Conservation (phyloP, 805 yeast genomes). For the Barnettozyma sucrosica region DNA sequence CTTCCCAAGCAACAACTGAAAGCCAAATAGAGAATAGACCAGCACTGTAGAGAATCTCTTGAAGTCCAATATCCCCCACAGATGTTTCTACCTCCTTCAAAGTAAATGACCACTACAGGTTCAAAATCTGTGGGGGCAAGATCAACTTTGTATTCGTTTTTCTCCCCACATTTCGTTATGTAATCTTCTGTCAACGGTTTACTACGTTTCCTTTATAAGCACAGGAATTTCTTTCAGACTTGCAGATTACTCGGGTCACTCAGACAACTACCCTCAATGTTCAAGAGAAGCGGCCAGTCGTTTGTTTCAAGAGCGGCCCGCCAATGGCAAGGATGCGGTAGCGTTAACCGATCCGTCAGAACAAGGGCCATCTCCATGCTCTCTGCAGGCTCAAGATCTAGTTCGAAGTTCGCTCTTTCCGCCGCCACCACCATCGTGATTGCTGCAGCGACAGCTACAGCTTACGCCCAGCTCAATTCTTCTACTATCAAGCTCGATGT, state of each 20-base stretch:
- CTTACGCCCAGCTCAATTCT: not conserved
- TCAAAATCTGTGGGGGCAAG: not conserved
- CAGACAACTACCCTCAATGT: not conserved
- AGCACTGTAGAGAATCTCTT: no score
- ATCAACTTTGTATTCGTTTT: not conserved
- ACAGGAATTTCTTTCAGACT: no score
- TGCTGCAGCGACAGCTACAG: not conserved
- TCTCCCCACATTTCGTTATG: not conserved
- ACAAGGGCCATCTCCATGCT: not conserved
- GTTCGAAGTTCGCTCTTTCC: not conserved
- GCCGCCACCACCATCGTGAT: not conserved
- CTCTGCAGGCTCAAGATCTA: not conserved
- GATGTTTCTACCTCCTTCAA: no score
- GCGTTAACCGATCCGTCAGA: not conserved
- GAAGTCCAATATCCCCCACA: no score
- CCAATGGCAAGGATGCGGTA: not conserved
- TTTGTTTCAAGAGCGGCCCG: not conserved
- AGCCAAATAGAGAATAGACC: no score
- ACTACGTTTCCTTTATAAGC: no score
- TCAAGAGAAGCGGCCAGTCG: not conserved
- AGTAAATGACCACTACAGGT: not conserved
- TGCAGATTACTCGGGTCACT: no score
- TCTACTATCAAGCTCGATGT: constrained; percentile 1
- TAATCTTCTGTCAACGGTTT: not conserved
- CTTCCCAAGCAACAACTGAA: no score